Conservation (phyloP, 1,284 basidiomycete genomes). For the Lentinula novae-zelandiae region DNA sequence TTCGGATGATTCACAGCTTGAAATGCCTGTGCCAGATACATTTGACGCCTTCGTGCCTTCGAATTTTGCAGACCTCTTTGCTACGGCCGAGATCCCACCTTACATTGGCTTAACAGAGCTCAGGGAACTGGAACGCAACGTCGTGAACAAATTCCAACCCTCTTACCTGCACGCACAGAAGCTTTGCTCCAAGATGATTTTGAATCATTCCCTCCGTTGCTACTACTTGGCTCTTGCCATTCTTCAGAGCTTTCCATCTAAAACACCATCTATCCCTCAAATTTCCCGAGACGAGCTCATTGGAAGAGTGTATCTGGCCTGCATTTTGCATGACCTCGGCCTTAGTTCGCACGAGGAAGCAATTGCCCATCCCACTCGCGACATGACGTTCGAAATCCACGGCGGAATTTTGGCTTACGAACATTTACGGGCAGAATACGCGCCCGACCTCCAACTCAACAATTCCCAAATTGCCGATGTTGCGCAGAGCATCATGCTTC, state of each 20-base stretch:
- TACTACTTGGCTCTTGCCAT: constrained; percentile 20
- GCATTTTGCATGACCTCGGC: constrained; percentile 20
- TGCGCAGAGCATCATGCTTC: constrained; percentile 8
- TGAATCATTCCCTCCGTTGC: constrained; percentile 16
- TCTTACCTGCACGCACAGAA: constrained; percentile 16
- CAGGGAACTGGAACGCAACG: not conserved
- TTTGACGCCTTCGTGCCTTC: constrained; percentile 9
- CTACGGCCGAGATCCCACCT: not conserved
- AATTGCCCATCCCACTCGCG: constrained; percentile 18
- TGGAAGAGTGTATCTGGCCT: constrained; percentile 17
- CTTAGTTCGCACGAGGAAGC: constrained; percentile 12
- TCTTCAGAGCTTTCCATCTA: constrained; percentile 19
- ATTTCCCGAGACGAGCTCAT: constrained; percentile 17
- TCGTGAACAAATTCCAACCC: not conserved
- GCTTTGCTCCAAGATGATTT: constrained; percentile 13
- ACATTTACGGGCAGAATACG: constrained; percentile 15
- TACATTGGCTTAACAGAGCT: not conserved
- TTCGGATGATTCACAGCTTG: not conserved
- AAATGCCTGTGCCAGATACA: constrained; percentile 5
- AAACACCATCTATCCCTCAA: constrained; percentile 17
- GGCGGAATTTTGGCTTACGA: constrained; percentile 21
- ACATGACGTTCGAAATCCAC: constrained; percentile 21
- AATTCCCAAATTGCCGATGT: constrained; percentile 12
- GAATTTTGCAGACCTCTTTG: not conserved
- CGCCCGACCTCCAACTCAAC: constrained; percentile 8